Percentiles rank a stretch among this genome's conserved stretches.
Evolutionary conservation across 1,284 basidiomycete genomes (phyloP).

Genomic region (Trichosporon sp.): DNA sequence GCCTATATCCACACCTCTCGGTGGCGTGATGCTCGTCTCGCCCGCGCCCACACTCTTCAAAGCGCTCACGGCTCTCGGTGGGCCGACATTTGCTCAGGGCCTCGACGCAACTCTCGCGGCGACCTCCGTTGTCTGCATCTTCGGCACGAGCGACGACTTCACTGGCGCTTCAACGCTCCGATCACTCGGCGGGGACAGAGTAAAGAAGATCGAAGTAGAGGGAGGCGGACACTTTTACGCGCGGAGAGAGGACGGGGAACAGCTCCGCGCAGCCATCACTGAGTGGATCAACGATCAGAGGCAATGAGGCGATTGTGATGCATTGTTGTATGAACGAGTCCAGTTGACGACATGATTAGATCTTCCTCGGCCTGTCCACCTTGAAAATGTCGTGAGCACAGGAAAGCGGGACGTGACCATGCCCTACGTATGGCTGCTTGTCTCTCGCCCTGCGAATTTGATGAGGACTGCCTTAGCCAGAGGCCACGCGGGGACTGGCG

Average conservation of each 20-base stretch:
- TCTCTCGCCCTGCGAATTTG: no score
- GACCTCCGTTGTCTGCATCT: slow-evolving; percentile 16
- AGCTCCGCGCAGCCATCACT: slow-evolving; percentile 17
- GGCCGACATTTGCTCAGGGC: slow-evolving; percentile 21
- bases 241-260: slow-evolving; percentile 19
- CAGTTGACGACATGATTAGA: slow-evolving; percentile 18
- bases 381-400: no score
- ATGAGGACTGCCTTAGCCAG: no score
- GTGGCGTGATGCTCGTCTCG: slow-evolving; percentile 28
- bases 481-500: no score
- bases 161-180: slow-evolving; percentile 23
- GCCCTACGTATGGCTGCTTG: no score
- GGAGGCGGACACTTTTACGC: slow-evolving; percentile 38
- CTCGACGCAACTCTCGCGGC: slow-evolving; percentile 11
- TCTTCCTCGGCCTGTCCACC: no score
- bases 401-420: no score
- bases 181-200: slow-evolving; percentile 12
- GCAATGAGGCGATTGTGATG: background rate
- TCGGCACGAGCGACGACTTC: slow-evolving; percentile 36
- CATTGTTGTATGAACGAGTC: background rate
- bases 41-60: slow-evolving; percentile 35
- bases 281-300: slow-evolving; percentile 30
- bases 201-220: slow-evolving; percentile 24
- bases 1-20: slow-evolving; percentile 10
- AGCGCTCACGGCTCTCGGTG: slow-evolving; percentile 24